Evolutionary conservation across 2,329 filamentous ascomycete genomes (phyloP).

Genomic region (Hymenoscyphus fraxineus): DNA sequence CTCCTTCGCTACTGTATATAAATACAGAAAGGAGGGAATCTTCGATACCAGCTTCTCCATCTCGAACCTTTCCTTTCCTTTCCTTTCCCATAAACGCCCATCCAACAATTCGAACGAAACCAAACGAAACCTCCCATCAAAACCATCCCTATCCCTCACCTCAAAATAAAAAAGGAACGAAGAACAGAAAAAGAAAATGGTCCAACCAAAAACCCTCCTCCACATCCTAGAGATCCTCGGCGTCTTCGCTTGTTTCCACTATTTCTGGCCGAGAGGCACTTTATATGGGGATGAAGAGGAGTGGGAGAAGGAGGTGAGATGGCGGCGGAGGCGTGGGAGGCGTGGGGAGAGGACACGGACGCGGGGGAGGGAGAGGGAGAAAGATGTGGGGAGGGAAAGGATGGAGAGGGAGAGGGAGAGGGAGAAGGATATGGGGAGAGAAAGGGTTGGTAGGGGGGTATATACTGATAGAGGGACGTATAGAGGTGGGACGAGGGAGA

Average conservation of each 20-base stretch:
- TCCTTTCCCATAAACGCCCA: too few relatives aligned
- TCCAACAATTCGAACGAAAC: too few relatives aligned
- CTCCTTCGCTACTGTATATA: too few relatives aligned
- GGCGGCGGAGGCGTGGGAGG: too few relatives aligned
- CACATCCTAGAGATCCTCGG: conserved; percentile 26
- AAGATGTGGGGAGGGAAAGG: neutral
- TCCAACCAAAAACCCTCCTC: conserved; percentile 19
- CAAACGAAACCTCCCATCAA: neutral
- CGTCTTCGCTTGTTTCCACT: conserved; percentile 25
- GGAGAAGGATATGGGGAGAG: neutral
- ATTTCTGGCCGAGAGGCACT: conserved; percentile 31
- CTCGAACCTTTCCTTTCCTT: too few relatives aligned
- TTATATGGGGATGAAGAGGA: conserved; percentile 28
- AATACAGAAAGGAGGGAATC: too few relatives aligned
- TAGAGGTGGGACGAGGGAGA: neutral
- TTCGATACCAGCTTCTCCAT: too few relatives aligned
- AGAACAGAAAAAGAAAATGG: conserved; percentile 17
- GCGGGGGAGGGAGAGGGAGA: neutral
- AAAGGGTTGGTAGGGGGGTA: neutral
- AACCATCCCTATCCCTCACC: neutral
- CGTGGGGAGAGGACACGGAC: too few relatives aligned
- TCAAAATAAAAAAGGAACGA: too few relatives aligned
- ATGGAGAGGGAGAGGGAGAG: neutral
- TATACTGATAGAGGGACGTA: neutral
- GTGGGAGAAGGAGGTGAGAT: conserved; percentile 18